These are phyloP conservation scores for Ogataea naganishii DNA, from an alignment of 805 yeast genomes.

Conservation along the genomic window DNA sequence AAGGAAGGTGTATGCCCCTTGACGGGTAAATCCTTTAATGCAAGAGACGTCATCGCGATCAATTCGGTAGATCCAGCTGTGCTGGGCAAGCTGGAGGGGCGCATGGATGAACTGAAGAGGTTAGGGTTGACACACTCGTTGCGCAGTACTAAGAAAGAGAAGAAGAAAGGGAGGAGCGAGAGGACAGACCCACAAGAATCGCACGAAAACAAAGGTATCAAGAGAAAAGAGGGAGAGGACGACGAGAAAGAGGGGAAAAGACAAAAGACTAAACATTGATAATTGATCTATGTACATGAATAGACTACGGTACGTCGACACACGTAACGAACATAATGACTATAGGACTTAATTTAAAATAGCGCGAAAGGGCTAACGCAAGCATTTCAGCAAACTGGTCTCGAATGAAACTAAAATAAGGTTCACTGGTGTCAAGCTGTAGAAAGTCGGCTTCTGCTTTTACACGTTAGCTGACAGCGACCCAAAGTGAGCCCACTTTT, in stretches of 20 bases:
- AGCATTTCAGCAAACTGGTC: no score
- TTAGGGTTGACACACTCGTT: slow-evolving; percentile 29
- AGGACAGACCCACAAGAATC: slow-evolving; percentile 1
- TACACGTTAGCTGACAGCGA: no score
- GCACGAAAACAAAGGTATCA: slow-evolving; percentile 3
- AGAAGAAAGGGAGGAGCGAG: slow-evolving; percentile 8
- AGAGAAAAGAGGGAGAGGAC: background rate
- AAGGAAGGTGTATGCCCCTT: slow-evolving; percentile 26
- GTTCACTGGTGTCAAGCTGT: no score
- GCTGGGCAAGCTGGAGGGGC: slow-evolving; percentile 5
- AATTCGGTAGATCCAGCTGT: slow-evolving; percentile 9
- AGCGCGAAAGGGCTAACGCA: no score
- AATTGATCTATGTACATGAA: slow-evolving; percentile 1
- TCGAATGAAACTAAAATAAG: no score
- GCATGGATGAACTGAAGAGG: slow-evolving; percentile 10
- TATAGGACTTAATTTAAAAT: no score
- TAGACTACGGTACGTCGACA: background rate
- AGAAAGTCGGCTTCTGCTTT: no score
- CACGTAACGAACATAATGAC: no score
- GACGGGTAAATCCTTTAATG: slow-evolving; percentile 22
- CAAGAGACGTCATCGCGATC: slow-evolving; percentile 25
- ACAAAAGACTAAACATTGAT: background rate
- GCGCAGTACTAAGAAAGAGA: slow-evolving; percentile 15
- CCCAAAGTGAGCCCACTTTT: no score
- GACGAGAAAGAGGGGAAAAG: slow-evolving; percentile 1